Conservation (phyloP, 2,329 filamentous ascomycete species). For the Chrysoporthe austroafricana region DNA sequence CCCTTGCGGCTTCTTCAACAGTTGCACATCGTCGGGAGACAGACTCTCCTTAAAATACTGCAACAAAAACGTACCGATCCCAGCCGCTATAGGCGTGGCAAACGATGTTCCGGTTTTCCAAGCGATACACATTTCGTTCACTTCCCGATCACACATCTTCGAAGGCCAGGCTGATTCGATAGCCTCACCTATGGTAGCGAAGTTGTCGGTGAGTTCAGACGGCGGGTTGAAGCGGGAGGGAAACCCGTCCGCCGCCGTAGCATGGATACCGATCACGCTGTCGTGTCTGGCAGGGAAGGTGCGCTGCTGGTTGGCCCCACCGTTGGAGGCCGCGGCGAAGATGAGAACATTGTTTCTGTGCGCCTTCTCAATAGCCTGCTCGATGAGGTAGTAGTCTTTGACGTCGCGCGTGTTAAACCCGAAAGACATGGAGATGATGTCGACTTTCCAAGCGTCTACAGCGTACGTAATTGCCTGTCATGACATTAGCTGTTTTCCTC, state of each 20-base stretch:
- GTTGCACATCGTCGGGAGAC: neutral
- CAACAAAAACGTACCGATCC: neutral
- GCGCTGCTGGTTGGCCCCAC: neutral
- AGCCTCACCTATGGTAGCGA: neutral
- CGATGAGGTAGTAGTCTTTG: neutral
- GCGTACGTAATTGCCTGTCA: neutral
- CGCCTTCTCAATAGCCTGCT: neutral
- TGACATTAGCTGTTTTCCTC: neutral
- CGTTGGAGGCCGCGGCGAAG: conserved; percentile 2
- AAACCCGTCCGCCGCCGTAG: neutral
- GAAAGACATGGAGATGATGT: conserved; percentile 4
- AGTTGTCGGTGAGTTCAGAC: neutral
- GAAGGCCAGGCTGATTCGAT: neutral
- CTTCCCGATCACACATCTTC: neutral
- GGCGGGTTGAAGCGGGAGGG: neutral
- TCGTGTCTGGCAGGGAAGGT: conserved; percentile 7
- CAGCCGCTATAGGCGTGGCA: neutral
- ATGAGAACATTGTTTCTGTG: neutral
- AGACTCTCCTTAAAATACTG: neutral
- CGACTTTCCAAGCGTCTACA: neutral
- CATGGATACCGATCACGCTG: neutral
- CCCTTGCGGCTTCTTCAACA: neutral
- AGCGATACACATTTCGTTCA: neutral
- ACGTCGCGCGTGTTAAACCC: neutral
- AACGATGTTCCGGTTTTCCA: conserved; percentile 1